Conservation (phyloP, 192 early-diverging fungal genomes). For the Coemansia pectinata region DNA sequence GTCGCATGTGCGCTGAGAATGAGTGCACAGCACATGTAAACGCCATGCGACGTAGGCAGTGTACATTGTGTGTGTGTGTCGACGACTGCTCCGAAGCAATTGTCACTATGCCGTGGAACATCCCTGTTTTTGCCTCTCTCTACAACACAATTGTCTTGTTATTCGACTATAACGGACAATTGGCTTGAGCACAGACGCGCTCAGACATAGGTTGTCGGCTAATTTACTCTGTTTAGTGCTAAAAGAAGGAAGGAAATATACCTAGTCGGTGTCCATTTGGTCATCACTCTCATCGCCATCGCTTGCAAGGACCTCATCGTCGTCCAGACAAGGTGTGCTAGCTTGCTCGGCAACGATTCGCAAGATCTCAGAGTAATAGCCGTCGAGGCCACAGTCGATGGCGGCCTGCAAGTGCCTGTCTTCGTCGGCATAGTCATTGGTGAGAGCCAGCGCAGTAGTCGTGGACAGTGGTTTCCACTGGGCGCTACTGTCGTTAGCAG, state of each 20-base stretch:
- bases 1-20: neutral
- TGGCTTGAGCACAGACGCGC: neutral
- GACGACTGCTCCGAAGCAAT: neutral
- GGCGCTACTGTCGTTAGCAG: neutral
- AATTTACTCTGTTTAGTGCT: neutral
- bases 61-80: neutral
- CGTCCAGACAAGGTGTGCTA: neutral
- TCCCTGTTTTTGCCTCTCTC: neutral
- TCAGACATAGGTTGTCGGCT: neutral
- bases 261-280: constrained; percentile 32
- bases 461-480: constrained; percentile 14
- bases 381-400: constrained; percentile 19
- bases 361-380: constrained; percentile 39
- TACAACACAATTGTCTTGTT: neutral
- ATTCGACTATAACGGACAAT: neutral
- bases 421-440: constrained; percentile 28
- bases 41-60: neutral
- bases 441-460: constrained; percentile 17
- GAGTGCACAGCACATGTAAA: neutral
- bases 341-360: constrained; percentile 26
- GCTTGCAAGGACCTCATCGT: neutral
- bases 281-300: constrained; percentile 17
- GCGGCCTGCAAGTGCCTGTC: constrained; percentile 25
- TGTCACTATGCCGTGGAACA: neutral
- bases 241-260: neutral